Percentiles rank a stretch among this genome's conserved stretches.
Conservation (phyloP, 495 filamentous ascomycete genomes). For the Penicillium macrosclerotiorum region DNA sequence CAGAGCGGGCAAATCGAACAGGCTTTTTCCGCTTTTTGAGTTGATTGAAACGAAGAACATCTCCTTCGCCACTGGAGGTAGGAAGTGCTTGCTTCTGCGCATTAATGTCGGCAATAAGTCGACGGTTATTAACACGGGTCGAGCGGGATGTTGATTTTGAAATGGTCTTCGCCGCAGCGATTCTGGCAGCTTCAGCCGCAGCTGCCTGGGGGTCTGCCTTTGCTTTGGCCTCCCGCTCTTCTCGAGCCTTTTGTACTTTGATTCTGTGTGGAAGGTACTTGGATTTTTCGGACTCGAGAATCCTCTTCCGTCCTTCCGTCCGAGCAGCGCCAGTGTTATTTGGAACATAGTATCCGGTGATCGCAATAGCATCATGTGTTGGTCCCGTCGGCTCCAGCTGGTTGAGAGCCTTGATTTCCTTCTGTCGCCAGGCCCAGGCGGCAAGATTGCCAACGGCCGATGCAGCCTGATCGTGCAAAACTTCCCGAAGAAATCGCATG, state of each 20-base stretch:
- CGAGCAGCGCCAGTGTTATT: conserved; percentile 82
- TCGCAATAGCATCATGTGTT: conserved; percentile 52
- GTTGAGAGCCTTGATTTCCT: conserved; percentile 85
- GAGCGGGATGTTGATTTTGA: conserved; percentile 79
- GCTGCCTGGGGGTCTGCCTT: conserved; percentile 67
- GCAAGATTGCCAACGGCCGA: conserved; percentile 63
- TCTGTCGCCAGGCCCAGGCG: conserved; percentile 87
- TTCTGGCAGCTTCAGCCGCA: conserved; percentile 65
- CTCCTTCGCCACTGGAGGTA: conserved; percentile 65
- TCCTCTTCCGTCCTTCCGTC: conserved; percentile 91
- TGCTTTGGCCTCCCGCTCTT: conserved; percentile 79
- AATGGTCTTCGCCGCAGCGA: conserved; percentile 73
- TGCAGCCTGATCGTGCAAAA: conserved; percentile 44
- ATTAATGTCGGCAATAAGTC: conserved; percentile 89
- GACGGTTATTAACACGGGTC: conserved; percentile 91
- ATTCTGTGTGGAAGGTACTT: conserved; percentile 98
- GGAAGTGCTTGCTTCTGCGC: conserved; percentile 86
- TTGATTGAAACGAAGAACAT: conserved; percentile 95
- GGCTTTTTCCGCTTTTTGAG: conserved; percentile 99
- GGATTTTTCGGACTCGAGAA: conserved; percentile 93
- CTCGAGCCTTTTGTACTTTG: conserved; percentile 84
- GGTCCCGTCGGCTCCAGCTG: conserved; percentile 50
- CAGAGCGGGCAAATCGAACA: conserved; percentile 94
- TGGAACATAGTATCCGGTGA: conserved; percentile 87
- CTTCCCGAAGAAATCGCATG: conserved; percentile 53